phyloP scores from a whole-genome alignment of 1,284 basidiomycete species.

The Ceratobasidium sp. region DNA sequence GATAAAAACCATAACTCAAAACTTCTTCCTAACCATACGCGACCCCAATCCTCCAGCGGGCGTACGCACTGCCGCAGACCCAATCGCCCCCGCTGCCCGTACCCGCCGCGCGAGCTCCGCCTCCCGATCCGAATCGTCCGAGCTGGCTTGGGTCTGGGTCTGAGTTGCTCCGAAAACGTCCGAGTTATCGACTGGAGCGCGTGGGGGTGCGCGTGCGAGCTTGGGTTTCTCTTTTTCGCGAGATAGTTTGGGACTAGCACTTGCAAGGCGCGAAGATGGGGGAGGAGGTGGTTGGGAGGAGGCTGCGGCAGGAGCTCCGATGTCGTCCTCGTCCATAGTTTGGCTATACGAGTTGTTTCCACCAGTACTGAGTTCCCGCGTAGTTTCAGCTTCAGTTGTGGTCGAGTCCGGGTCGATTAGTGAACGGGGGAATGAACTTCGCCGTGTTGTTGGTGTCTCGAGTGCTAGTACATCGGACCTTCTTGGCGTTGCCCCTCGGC shows the following conservation, averaged over 20 bases:
- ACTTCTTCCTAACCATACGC: slow-evolving; percentile 35
- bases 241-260: slow-evolving; percentile 2
- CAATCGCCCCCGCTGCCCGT: slow-evolving; percentile 36
- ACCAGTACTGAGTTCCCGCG: background rate
- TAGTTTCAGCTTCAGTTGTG: slow-evolving; percentile 13
- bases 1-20: slow-evolving; percentile 19
- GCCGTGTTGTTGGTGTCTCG: background rate
- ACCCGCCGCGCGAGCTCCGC: slow-evolving; percentile 36
- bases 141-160: slow-evolving; percentile 40
- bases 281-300: slow-evolving; percentile 16
- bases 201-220: background rate
- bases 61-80: slow-evolving; percentile 38
- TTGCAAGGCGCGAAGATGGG: background rate
- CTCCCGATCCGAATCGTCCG: slow-evolving; percentile 40
- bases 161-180: slow-evolving; percentile 34
- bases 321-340: slow-evolving; percentile 39
- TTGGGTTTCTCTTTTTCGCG: slow-evolving; percentile 5
- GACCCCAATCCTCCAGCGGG: slow-evolving; percentile 38
- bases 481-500: slow-evolving; percentile 21
- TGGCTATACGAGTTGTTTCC: slow-evolving; percentile 29
- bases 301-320: background rate
- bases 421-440: background rate
- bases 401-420: slow-evolving; percentile 18
- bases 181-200: slow-evolving; percentile 1
- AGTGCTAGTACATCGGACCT: background rate